Evolutionary conservation across 208 protist species (phyloP), one percentile per base, ranked within the genome.

Genomic region (Blastocrithidia nonstop): DNA sequence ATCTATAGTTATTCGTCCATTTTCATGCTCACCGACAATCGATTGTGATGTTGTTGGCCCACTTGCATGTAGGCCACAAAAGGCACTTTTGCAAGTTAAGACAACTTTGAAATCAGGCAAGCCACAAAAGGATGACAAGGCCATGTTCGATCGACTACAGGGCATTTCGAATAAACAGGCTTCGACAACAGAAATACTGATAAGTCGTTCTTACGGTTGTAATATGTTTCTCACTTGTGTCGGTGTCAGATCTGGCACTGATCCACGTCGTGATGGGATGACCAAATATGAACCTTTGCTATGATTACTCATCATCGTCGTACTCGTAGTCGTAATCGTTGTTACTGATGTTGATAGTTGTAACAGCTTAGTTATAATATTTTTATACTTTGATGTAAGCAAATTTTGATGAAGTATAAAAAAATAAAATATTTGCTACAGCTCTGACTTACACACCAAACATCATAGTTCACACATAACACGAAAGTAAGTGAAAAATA

Each of bases 111-210:
- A 91, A 6, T 70, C 82, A 6, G 9, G 24, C 13, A 85, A 29
- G 2, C 68, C 77, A 48, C 70, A 80, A 31, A 86, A 78, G 6
- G 61, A 44, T n/a, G 66, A 51, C 50, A 79, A 57, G 0, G 57
- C 25, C 23, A 68, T 51, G n/a, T 56, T 6, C 8, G 68, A 39
- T 19, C 60, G 51, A 16, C 37, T 43, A 26, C 72, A 86, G 4
- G 69, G 52, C 21, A 27, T 26, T 15, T 63, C 57, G 50, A 74
- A 80, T 24, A 79, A 65, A 7, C 50, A 32, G 25, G 82, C 77
- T 26, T 91, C 82, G 39, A 91, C 77, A 0, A 82, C 57, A 15
- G 67, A 80, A 2, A 81, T 38, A 40, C 57, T 59, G 4, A 91
- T 32, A 24, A 84, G 37, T 28, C 71, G 56, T 46, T 91, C 82